Evolutionary conservation across 208 protist genomes (phyloP), one percentile per base, ranked within the genome.

Genomic region (Sergeia podlipaevii): DNA sequence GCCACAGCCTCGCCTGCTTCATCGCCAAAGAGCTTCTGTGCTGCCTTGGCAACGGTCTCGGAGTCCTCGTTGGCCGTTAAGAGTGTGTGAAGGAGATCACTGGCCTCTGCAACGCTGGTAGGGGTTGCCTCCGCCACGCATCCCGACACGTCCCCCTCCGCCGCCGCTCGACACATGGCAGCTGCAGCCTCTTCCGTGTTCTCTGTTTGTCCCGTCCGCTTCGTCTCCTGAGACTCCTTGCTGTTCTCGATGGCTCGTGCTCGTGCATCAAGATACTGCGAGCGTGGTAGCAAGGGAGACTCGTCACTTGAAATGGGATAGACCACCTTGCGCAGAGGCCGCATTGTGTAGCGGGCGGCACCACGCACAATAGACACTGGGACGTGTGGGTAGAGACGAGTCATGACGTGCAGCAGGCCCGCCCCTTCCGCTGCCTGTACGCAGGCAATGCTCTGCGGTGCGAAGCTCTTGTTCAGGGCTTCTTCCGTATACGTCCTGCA

Each of bases 371-470:
- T 61, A 27, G 71, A 74, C 17, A 78, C 74, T 6, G 74, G 70
- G 13, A 87, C 39, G n/a, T 63, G 20, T 23, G 74, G 74, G 43
- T 65, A 75, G 32, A 68, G 36, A 4, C 44, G 45, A 2, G 64
- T 64, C 33, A 85, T 54, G 20, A 68, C 70, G 42, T 80, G 68
- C 34, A 87, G 44, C 39, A 87, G 67, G 2, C 79, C 79, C 36
- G 73, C 32, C 15, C 71, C 70, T 37, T 80, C 79, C 67, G 74
- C 75, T 41, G 74, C 74, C 57, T 77, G 71, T 43, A 83, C 71
- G 38, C 79, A 82, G 13, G 74, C 74, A 24, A 74, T 46, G 15
- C 75, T 53, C 42, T 68, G 53, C 17, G 52, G 62, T 0, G 56
- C 29, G 42, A 57, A 67, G 34, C 47, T 29, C 23, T 53, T 59